phyloP scores from a whole-genome alignment of 2,329 filamentous ascomycete species.

The Orbilia quercus region DNA sequence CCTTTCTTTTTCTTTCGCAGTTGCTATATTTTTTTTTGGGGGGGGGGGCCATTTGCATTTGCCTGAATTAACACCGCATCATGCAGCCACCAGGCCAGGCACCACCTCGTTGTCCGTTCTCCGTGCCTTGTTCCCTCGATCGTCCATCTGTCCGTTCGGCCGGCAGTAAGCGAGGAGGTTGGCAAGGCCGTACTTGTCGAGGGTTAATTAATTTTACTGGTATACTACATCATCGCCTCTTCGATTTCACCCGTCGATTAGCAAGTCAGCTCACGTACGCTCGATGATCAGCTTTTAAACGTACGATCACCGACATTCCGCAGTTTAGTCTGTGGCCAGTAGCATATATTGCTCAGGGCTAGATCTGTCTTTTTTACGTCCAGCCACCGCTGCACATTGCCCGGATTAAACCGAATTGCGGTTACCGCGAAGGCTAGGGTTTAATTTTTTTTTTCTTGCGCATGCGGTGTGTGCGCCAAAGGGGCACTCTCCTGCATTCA shows the following conservation, averaged over 20 bases:
- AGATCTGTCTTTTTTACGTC: too few relatives aligned
- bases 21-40: conserved; percentile 8
- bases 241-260: too few relatives aligned
- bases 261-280: too few relatives aligned
- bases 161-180: conserved; percentile 40
- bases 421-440: neutral
- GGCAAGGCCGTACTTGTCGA: neutral
- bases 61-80: conserved; percentile 54
- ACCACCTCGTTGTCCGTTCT: neutral
- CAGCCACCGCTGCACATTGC: too few relatives aligned
- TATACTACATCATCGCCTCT: too few relatives aligned
- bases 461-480: too few relatives aligned
- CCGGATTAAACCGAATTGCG: too few relatives aligned
- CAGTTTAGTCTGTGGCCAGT: neutral
- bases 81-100: conserved; percentile 34
- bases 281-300: neutral
- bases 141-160: conserved; percentile 32
- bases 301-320: neutral
- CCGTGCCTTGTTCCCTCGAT: conserved; percentile 13
- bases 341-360: too few relatives aligned
- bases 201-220: too few relatives aligned
- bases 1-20: neutral
- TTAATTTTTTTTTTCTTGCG: too few relatives aligned
- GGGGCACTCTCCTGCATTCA: neutral
- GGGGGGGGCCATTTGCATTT: too few relatives aligned